Evolutionary conservation across 2,329 filamentous ascomycete genomes (phyloP).

Genomic region (Grosmannia serpens): DNA sequence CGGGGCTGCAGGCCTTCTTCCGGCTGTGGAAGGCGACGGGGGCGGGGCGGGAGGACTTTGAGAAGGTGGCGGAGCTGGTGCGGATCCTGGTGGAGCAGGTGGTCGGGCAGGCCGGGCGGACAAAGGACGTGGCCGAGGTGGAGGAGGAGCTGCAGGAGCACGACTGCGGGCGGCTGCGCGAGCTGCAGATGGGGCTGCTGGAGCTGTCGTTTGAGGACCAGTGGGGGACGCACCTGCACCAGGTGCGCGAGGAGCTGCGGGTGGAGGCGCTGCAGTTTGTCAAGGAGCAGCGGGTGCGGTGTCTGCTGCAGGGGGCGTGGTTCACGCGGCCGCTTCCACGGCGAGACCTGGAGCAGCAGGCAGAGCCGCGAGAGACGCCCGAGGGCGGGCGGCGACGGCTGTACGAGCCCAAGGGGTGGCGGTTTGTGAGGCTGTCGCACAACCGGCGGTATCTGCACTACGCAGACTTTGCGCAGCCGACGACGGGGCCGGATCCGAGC

Average conservation of each 20-base stretch:
- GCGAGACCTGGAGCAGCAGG: slow-evolving; percentile 22
- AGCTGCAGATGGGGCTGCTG: slow-evolving; percentile 86
- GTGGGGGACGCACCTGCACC: slow-evolving; percentile 81
- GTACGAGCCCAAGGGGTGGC: slow-evolving; percentile 50
- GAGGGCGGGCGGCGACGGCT: slow-evolving; percentile 21
- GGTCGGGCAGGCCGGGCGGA: slow-evolving; percentile 68
- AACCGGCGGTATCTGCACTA: slow-evolving; percentile 87
- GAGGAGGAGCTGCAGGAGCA: slow-evolving; percentile 83
- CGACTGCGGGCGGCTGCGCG: slow-evolving; percentile 65
- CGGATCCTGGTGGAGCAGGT: slow-evolving; percentile 85
- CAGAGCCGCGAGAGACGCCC: slow-evolving; percentile 17
- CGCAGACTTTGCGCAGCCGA: slow-evolving; percentile 63
- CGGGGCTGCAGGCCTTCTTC: slow-evolving; percentile 77
- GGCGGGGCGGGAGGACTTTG: slow-evolving; percentile 76
- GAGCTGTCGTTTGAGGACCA: slow-evolving; percentile 87
- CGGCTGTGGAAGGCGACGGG: slow-evolving; percentile 86
- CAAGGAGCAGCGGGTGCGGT: slow-evolving; percentile 90
- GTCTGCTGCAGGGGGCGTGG: slow-evolving; percentile 81
- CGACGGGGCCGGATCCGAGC: slow-evolving; percentile 32
- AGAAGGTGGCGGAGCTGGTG: slow-evolving; percentile 84
- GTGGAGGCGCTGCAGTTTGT: slow-evolving; percentile 91
- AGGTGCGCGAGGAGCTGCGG: slow-evolving; percentile 83
- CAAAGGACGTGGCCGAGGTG: slow-evolving; percentile 73
- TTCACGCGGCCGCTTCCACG: slow-evolving; percentile 47
- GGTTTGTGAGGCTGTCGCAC: slow-evolving; percentile 80